A percentile compares a stretch with the other conserved stretches of the same genome.
phyloP scores from a whole-genome alignment of 163 green algal genomes.

The Chlorella variabilis region DNA sequence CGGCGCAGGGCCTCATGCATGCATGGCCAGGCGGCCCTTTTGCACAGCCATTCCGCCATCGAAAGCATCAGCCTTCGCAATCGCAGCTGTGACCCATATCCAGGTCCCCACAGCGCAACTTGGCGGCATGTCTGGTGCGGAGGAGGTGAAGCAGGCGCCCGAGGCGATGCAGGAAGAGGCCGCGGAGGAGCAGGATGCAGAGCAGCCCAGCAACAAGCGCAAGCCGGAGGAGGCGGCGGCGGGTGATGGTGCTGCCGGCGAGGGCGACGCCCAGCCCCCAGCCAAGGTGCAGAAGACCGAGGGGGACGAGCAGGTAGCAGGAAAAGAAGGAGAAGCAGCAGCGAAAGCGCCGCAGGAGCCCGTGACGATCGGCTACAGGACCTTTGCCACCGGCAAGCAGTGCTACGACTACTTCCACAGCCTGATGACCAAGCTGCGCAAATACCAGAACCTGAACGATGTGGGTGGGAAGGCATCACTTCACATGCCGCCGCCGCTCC shows the following conservation, averaged over 20 bases:
- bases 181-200: background rate
- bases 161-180: slow-evolving; percentile 12
- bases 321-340: background rate
- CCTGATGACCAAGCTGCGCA: slow-evolving; percentile 46
- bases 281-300: slow-evolving; percentile 15
- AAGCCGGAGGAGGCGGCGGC: background rate
- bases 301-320: background rate
- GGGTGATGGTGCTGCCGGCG: background rate
- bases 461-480: slow-evolving; percentile 20
- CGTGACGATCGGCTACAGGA: slow-evolving; percentile 58
- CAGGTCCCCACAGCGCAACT: background rate
- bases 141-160: too few species aligned
- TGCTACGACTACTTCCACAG: slow-evolving; percentile 49
- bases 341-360: slow-evolving; percentile 22
- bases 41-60: background rate
- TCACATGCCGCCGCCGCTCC: too few species aligned
- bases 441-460: slow-evolving; percentile 69
- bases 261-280: slow-evolving; percentile 1
- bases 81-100: background rate
- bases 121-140: background rate
- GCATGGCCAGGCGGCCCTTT: too few species aligned
- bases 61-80: too few species aligned
- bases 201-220: slow-evolving; percentile 10
- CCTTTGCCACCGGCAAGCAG: slow-evolving; percentile 45
- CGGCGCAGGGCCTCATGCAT: too few species aligned